These are phyloP conservation scores for Nectriaceae sp. DNA, from an alignment of 2,329 filamentous ascomycete genomes.

Conservation along the genomic window DNA sequence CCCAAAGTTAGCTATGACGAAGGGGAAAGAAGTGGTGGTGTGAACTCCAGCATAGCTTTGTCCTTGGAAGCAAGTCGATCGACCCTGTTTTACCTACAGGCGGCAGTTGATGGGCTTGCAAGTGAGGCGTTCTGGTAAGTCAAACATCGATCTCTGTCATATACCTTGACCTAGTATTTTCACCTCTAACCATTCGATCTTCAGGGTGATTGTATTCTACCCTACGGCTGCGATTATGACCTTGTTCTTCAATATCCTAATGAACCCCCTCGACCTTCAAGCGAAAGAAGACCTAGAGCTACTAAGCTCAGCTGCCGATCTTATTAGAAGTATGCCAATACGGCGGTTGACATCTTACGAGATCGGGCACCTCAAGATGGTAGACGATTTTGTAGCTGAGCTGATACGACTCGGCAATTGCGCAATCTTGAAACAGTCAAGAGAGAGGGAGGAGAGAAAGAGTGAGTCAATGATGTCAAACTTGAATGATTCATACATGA, in stretches of 20 bases:
- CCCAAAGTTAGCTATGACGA: constrained; percentile 11
- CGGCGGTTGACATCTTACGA: constrained; percentile 34
- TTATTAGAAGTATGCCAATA: constrained; percentile 44
- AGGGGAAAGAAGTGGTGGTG: constrained; percentile 41
- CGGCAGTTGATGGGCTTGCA: constrained; percentile 43
- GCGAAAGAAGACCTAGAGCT: constrained; percentile 48
- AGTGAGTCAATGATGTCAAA: no score
- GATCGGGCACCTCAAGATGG: constrained; percentile 39
- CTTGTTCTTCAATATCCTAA: constrained; percentile 57
- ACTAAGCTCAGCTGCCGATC: constrained; percentile 41
- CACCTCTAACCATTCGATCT: not conserved
- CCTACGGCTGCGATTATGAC: constrained; percentile 55
- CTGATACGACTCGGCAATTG: constrained; percentile 44
- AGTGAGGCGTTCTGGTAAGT: constrained; percentile 53
- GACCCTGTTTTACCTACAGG: constrained; percentile 50
- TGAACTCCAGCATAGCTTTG: constrained; percentile 54
- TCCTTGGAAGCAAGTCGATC: constrained; percentile 58
- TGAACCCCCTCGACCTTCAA: constrained; percentile 45
- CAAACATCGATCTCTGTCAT: not conserved
- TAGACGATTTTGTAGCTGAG: constrained; percentile 47
- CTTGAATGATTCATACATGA: no score
- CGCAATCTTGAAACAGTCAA: constrained; percentile 39
- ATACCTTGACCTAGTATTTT: not conserved
- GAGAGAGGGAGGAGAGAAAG: not conserved
- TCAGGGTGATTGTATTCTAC: constrained; percentile 58